phyloP scores from a whole-genome alignment of 225 moss, liverwort and hornwort genomes.

The Straminergon stramineum region DNA sequence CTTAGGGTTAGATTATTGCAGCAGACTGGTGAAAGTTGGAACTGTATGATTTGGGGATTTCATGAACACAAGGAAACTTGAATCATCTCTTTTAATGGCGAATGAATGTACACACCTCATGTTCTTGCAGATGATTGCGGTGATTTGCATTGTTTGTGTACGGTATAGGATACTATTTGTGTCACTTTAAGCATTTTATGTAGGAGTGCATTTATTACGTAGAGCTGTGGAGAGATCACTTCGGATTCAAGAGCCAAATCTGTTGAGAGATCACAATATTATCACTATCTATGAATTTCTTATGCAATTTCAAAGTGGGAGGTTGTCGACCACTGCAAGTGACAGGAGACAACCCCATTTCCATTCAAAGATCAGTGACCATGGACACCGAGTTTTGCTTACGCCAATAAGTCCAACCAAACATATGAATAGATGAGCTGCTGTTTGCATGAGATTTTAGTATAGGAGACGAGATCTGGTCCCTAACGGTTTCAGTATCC shows the following conservation, averaged over 20 bases:
- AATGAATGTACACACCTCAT: background rate
- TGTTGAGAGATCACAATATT: background rate
- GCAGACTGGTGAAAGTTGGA: background rate
- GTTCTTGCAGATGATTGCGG: background rate
- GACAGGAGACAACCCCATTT: background rate
- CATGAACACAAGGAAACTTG: background rate
- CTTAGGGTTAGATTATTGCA: background rate
- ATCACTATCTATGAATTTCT: background rate
- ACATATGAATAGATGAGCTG: background rate
- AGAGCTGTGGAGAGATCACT: background rate
- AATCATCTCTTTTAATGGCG: background rate
- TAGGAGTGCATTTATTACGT: background rate
- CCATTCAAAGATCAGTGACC: background rate
- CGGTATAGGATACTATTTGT: background rate
- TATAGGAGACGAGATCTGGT: background rate
- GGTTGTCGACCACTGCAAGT: background rate
- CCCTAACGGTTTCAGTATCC: background rate
- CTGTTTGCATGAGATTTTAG: background rate
- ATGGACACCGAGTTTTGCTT: background rate
- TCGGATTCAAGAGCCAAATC: background rate
- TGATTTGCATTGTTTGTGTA: background rate
- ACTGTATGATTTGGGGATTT: background rate
- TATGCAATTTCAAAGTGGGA: background rate
- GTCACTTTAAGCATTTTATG: background rate
- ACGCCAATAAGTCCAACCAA: background rate